phyloP scores from a whole-genome alignment of 2,329 filamentous ascomycete genomes.

The Aspergillus sclerotialis region DNA sequence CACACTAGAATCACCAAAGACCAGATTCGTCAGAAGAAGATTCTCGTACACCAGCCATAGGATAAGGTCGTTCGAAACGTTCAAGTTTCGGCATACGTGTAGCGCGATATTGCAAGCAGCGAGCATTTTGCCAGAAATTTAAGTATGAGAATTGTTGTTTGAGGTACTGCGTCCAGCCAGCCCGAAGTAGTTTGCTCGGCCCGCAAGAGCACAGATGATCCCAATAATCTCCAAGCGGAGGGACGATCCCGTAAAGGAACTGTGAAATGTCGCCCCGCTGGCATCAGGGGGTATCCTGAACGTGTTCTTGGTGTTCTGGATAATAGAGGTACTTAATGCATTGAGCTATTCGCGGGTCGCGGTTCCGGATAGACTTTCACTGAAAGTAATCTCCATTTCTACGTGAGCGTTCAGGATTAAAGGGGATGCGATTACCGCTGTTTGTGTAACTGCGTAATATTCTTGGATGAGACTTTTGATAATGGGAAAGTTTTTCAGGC shows the following conservation, averaged over 20 bases:
- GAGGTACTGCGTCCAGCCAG: too few relatives aligned
- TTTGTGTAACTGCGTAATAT: slow-evolving; percentile 20
- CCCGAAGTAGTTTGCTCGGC: slow-evolving; percentile 18
- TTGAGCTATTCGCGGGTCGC: too few relatives aligned
- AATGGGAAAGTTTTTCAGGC: slow-evolving; percentile 9
- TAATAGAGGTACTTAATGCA: slow-evolving; percentile 13
- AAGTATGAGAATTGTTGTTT: too few relatives aligned
- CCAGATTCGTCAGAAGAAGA: slow-evolving; percentile 26
- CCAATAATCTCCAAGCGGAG: slow-evolving; percentile 35
- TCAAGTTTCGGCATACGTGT: slow-evolving; percentile 30
- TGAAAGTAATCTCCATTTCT: slow-evolving; percentile 10
- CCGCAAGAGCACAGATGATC: slow-evolving; percentile 31
- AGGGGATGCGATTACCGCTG: slow-evolving; percentile 28
- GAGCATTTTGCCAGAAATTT: too few relatives aligned
- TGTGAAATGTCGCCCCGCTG: slow-evolving; percentile 29
- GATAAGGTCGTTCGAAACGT: slow-evolving; percentile 32
- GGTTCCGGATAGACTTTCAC: slow-evolving; percentile 8
- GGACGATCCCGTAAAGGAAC: slow-evolving; percentile 29
- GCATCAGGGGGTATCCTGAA: slow-evolving; percentile 15
- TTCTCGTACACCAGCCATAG: slow-evolving; percentile 27
- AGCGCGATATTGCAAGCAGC: slow-evolving; percentile 30
- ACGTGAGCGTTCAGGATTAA: slow-evolving; percentile 27
- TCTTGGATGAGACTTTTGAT: slow-evolving; percentile 14
- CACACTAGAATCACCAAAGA: slow-evolving; percentile 32
- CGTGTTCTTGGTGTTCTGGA: slow-evolving; percentile 19